Evolutionary conservation across 495 filamentous ascomycete genomes (phyloP), one percentile per base, ranked within the genome.

Genomic region (Staphylotrichum longicolle): DNA sequence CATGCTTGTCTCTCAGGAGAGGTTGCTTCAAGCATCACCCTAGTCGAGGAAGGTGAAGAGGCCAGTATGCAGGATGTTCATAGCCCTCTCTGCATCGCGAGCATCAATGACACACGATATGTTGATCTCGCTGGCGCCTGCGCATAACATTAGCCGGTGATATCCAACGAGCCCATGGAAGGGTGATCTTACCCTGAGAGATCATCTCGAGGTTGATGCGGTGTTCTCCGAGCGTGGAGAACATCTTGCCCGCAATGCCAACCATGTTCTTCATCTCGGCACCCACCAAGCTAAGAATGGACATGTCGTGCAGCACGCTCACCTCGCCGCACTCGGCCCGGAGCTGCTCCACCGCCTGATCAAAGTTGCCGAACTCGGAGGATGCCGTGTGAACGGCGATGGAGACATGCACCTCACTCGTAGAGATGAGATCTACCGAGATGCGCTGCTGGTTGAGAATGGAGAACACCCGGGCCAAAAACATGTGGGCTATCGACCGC

Each of bases 201-300:
- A 97, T 97, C 93, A 97, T 96, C 76, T 97, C 93, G 66, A 96
- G 91, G 73, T 97, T 97, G 60, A 97, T 85, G 64, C 86, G 85
- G 70, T 90, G 83, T 65, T 96, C 89, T 33, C 93, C 94, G 32
- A 98, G 79, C 4, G 91, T 92, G 15, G 87, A 86, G 71, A 96
- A 96, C 88, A 96, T 95, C 54, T 81, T 83, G 8, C 94, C 94
- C 3, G 89, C 89, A 63, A 97, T 88, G 41, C 94, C 94, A 48
- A 91, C 78, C 86, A 96, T 93, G 65, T 91, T 91, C 78, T 94
- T 95, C 89, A 98, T 90, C 73, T 97, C 91, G 51, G 86, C 88
- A 11, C 94, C 94, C 0, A 98, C 91, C 44, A 98, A 74, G 61
- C 88, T 92, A 20, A 98, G 80, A 66, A 98, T 98, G 3, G 91